Base-by-base conservation (phyloP, 176 grass and related monocot species). In the Sorghum bicolor region DNA sequence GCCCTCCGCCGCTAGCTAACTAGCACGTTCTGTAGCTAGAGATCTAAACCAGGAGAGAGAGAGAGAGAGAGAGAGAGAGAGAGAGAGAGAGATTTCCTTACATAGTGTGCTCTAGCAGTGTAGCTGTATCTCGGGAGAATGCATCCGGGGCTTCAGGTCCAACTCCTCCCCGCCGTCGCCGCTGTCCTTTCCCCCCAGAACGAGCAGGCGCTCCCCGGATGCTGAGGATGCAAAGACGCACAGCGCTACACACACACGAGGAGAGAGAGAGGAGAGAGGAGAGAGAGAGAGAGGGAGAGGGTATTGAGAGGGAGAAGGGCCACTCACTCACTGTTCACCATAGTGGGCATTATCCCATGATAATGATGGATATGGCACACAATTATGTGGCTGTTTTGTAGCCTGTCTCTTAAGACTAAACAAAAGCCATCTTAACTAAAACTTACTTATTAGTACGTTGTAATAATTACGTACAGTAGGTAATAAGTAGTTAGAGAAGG, bases 331-430 rank as follows among this genome's bases (percentile, higher is more conserved):
- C 64, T 67, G 43, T 34, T n/a, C 37, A n/a, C 16, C n/a, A 55
- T 4, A 17, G 64, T 16, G 64, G 31, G 64, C 77, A 71, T 81
- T 76, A 81, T 85, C 63, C 26, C 32, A 74, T 89, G 76, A 64
- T 41, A 62, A 4, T 31, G 37, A 44, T n/a, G n/a, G n/a, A n/a
- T 15, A 44, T 19, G 70, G 9, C 41, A 48, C 70, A 5, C 43
- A 17, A 47, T 66, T 28, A 24, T 30, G 37, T 60, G 87, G 34
- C 76, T 16, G 17, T 77, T 77, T 5, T 74, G 41, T 38, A 12
- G 66, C 63, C 67, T 36, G 36, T 58, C 44, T 63, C 20, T 15
- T 52, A 84, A 29, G 68, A 52, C 6, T 47, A 70, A 70, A 50
- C 13, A 34, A 55, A 40, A 67, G 52, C 16, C 10, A 73, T 29